Evolutionary conservation across 129 eudicot genomes (phyloP), one percentile per base, ranked within the genome.

Genomic region (Centella asiatica): DNA sequence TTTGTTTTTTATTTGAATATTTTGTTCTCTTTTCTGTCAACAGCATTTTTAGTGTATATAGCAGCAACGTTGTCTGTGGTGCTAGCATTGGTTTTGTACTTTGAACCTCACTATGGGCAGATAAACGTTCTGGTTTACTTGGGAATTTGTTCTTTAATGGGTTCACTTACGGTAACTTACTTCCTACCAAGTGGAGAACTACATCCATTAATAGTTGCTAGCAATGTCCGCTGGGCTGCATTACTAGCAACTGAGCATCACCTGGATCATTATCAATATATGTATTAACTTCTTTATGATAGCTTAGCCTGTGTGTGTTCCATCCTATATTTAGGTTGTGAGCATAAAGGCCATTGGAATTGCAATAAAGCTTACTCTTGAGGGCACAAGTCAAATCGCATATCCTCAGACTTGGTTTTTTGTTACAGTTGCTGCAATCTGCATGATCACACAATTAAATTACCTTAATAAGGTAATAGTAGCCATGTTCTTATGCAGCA

Each of bases 341-440:
- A 90, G 97, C 69, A 94, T 86, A 66, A 90, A 90, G 77, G 97
- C 97, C 47, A 72, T 90, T 13, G 97, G 97, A 59, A 90, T 90
- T 68, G 95, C 97, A 14, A 75, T 90, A 75, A 90, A 90, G 77
- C 78, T 90, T 59, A 90, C 95, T 19, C 69, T 90, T 60, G 81
- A 93, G 28, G 97, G 97, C 72, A 86, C 69, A 68, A 90, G 86
- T 70, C 97, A 90, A 64, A 73, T 90, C 32, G 71, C 75, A 65
- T 90, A 83, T 71, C 95, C 97, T 19, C 97, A 90, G 70, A 90
- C 97, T 56, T 90, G 97, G 97, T 84, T 75, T 62, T 90, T 90
- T 72, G 70, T 87, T 6, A 10, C 71, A 55, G 69, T 90, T 36
- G 89, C 83, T 55, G 33, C 69, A 66, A 57, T 76, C 34, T 83